Base-by-base conservation (phyloP, 2,329 filamentous ascomycete species). In the Cytospora mali region DNA sequence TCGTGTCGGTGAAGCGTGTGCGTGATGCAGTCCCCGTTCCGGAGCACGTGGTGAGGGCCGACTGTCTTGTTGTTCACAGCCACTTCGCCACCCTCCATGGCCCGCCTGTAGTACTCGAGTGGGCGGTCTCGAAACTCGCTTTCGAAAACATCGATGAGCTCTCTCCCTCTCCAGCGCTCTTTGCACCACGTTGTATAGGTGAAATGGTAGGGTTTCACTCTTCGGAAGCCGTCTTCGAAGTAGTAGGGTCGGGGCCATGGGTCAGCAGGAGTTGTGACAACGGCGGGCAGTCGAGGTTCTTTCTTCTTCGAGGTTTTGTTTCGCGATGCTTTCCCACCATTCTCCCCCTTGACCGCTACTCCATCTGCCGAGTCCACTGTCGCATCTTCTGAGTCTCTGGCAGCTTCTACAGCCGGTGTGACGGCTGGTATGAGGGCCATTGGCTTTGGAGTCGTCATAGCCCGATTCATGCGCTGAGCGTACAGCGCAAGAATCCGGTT, bases 181-280 rank as follows among this genome's bases (percentile, higher is more conserved):
- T 98, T 99, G 80, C 91, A 95, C 78, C 87, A 92, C 0, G 94
- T 97, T 73, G 97, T 96, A 81, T 97, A 97, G 3, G 93, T 97
- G 75, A 84, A 97, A 74, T 95, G 87, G 73, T 99, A 98, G 4
- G 94, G 94, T 50, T 83, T 83, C 33, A 97, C 89, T 67, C 92
- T 88, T 56, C 93, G 88, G 66, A 99, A 79, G 10, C 91, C 93
- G 69, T 89, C 88, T 69, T 97, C 89, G 66, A 97, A 81, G 70
- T 89, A 90, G 76, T 97, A 98, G 0, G 92, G 93, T 62, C 79
- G 77, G 10, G 84, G 84, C 80, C 79, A 82, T 25, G 76, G 68
- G 58, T 77, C 73, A 31, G 70, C 67, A 4, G 78, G 73, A 23
- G 72, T 76, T 49, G 73, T 71, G 62, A 76, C 66, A 27, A 68